Evolutionary conservation across 148 eudicot species (phyloP), one percentile per base, ranked within the genome.

Genomic region (Simmondsia chinensis): DNA sequence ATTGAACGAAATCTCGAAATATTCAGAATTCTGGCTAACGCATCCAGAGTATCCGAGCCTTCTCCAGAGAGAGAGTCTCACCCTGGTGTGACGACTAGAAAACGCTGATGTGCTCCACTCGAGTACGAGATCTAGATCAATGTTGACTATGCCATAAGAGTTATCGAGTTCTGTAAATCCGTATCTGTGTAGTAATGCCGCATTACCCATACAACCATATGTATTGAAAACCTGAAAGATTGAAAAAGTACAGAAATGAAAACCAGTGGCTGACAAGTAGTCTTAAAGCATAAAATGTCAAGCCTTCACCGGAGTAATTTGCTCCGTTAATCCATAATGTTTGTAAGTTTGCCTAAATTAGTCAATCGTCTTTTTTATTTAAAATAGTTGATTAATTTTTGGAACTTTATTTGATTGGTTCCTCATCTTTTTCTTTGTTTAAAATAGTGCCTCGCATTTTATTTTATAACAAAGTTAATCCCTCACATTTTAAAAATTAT

Each of bases 121-220:
- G 41, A 70, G 57, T 12, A 91, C 89, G 29, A 79, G 65, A 44
- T 91, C 89, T 32, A 85, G 20, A 48, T 86, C 99, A 49, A 91
- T 68, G 34, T 91, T 91, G 28, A 91, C 74, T 23, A 85, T 79
- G 63, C 85, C 83, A 40, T 60, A 85, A 5, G 61, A 60, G 42
- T 91, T 91, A 32, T 76, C 76, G 18, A 50, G 59, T 55, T 91
- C 99, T 33, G 99, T 77, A 58, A 91, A 91, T 56, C 99, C 99
- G 46, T 91, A 91, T 64, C 99, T 64, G 45, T 85, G 95, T 21
- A 85, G 81, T 64, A 91, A 70, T 25, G 95, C 95, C 30, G 99
- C 99, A 73, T 91, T 91, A 20, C 99, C 95, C 54, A 79, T 50
- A 17, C 37, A 60, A 32, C 95, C 95, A 57, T 91, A 91, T 26